These are phyloP conservation scores for Syncephalastrum contaminatum DNA, from an alignment of 371 early-diverging fungal genomes.

Conservation along the genomic window DNA sequence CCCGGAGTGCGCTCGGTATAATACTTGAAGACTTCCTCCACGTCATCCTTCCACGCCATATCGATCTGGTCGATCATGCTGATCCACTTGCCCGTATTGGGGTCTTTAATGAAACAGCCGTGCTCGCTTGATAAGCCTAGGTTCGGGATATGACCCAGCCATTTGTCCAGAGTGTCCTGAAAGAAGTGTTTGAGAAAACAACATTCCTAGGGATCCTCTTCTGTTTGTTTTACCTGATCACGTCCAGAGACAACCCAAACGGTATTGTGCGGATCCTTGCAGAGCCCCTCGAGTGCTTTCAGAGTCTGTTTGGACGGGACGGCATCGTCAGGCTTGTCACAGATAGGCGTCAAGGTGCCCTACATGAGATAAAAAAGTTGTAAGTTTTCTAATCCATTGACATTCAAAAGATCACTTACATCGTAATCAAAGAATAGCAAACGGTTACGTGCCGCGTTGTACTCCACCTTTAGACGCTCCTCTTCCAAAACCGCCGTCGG, in stretches of 20 bases:
- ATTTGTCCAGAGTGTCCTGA: slow-evolving; percentile 80
- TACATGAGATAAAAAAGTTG: too few species aligned
- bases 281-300: slow-evolving; percentile 55
- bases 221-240: slow-evolving; percentile 67
- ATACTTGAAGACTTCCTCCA: slow-evolving; percentile 85
- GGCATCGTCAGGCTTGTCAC: slow-evolving; percentile 67
- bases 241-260: slow-evolving; percentile 94
- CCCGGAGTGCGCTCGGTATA: slow-evolving; percentile 93
- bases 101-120: slow-evolving; percentile 90
- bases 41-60: slow-evolving; percentile 87
- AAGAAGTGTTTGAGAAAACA: slow-evolving; percentile 51
- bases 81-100: slow-evolving; percentile 72
- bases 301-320: slow-evolving; percentile 65
- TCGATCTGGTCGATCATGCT: slow-evolving; percentile 82
- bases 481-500: slow-evolving; percentile 66
- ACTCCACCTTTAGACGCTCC: slow-evolving; percentile 33
- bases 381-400: too few species aligned
- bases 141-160: slow-evolving; percentile 68
- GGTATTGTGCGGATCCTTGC: slow-evolving; percentile 73
- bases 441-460: slow-evolving; percentile 55
- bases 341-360: slow-evolving; percentile 84
- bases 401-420: too few species aligned
- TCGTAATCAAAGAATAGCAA: slow-evolving; percentile 90
- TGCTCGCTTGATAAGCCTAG: slow-evolving; percentile 94
- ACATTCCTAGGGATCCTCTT: too few species aligned